These are phyloP conservation scores for Yamadazyma oceani DNA, from an alignment of 1,139 yeast genomes.

Conservation along the genomic window DNA sequence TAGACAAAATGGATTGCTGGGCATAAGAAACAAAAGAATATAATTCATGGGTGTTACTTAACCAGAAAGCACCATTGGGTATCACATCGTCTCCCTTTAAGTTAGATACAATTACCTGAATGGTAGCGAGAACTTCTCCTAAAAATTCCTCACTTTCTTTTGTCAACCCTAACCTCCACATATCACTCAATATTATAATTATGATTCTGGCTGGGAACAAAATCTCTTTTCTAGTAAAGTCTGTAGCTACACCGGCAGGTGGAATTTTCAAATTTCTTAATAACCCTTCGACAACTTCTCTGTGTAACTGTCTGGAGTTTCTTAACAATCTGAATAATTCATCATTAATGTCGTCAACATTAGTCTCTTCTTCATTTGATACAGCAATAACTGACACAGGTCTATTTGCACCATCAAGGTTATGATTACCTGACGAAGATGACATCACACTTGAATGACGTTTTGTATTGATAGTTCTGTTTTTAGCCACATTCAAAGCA, in stretches of 20 bases:
- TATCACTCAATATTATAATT: conserved; percentile 87
- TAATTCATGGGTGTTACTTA: conserved; percentile 93
- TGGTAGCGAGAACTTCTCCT: conserved; percentile 86
- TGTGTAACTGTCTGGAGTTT: conserved; percentile 75
- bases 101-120: conserved; percentile 72
- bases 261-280: conserved; percentile 89
- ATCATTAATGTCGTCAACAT: conserved; percentile 68
- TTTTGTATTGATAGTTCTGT: conserved; percentile 32
- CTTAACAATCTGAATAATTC: conserved; percentile 72
- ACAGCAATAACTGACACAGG: conserved; percentile 64
- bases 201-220: conserved; percentile 95
- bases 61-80: conserved; percentile 96
- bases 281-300: conserved; percentile 85
- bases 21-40: conserved; percentile 95
- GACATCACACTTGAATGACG: conserved; percentile 37
- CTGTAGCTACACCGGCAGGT: conserved; percentile 77
- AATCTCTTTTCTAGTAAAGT: conserved; percentile 85
- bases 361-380: conserved; percentile 54
- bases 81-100: conserved; percentile 85
- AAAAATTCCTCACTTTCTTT: conserved; percentile 88
- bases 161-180: conserved; percentile 97
- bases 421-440: conserved; percentile 22
- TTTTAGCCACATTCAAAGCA: conserved; percentile 25
- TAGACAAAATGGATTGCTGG: conserved; percentile 82
- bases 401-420: conserved; percentile 37